phyloP scores from a whole-genome alignment of 2,329 filamentous ascomycete genomes.

The Xylaria digitata region DNA sequence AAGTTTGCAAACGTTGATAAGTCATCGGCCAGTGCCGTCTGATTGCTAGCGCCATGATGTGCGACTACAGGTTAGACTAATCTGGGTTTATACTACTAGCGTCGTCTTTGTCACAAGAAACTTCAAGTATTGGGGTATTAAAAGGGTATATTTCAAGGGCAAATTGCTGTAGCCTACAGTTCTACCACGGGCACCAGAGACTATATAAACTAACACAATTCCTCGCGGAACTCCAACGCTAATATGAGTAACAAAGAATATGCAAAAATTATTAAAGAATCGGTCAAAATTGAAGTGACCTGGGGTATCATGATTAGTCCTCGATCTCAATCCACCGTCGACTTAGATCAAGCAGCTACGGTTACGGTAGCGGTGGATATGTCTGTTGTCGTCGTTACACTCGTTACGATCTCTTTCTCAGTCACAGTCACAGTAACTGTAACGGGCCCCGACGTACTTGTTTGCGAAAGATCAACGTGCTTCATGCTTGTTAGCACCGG shows the following conservation, averaged over 20 bases:
- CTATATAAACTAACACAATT: conserved; percentile 15
- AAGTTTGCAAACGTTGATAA: neutral
- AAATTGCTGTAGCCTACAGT: conserved; percentile 24
- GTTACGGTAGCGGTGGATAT: conserved; percentile 27
- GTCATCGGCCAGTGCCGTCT: conserved; percentile 23
- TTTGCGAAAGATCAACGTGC: neutral
- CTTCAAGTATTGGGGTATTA: conserved; percentile 8
- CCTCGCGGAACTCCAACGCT: conserved; percentile 36
- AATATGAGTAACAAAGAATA: conserved; percentile 21
- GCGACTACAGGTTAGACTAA: conserved; percentile 5
- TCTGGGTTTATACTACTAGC: conserved; percentile 3
- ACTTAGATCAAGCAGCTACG: conserved; percentile 10
- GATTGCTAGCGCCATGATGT: neutral
- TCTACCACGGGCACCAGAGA: conserved; percentile 10
- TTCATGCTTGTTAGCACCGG: conserved; percentile 6
- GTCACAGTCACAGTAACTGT: conserved; percentile 35
- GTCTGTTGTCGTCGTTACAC: conserved; percentile 24
- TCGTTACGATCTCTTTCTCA: conserved; percentile 28
- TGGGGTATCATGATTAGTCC: neutral
- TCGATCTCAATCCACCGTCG: neutral
- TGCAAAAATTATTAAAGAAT: conserved; percentile 24
- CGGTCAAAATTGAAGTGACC: conserved; percentile 15
- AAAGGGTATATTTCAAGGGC: conserved; percentile 32
- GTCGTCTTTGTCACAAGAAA: neutral
- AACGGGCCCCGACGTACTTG: conserved; percentile 5